Conservation (phyloP, 2,329 filamentous ascomycete species). For the Lecanosticta acicola region DNA sequence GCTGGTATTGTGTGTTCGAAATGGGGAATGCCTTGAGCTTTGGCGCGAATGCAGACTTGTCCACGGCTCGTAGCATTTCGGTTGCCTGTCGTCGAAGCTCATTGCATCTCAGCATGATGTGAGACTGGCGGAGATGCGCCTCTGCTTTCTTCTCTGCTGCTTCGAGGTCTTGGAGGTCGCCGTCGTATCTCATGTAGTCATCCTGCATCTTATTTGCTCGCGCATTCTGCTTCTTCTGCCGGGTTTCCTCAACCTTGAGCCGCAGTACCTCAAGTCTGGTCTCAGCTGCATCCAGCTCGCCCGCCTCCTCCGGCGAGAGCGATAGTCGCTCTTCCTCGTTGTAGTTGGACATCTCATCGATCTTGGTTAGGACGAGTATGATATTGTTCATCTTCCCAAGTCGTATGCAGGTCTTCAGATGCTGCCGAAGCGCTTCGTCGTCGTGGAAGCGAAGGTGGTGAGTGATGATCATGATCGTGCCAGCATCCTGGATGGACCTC, state of each 20-base stretch:
- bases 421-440: conserved; percentile 4
- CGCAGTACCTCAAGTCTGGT: background rate
- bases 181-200: conserved; percentile 1
- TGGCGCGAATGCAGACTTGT: conserved; percentile 9
- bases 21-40: conserved; percentile 14
- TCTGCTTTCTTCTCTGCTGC: background rate
- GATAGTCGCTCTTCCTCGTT: background rate
- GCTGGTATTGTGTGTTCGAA: conserved; percentile 19
- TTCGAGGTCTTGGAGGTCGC: background rate
- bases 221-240: background rate
- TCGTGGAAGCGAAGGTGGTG: conserved; percentile 1
- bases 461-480: conserved; percentile 11
- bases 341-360: conserved; percentile 9
- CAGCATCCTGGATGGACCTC: conserved; percentile 11
- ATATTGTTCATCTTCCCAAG: conserved; percentile 8
- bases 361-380: conserved; percentile 10
- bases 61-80: conserved; percentile 2
- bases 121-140: background rate
- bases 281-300: background rate
- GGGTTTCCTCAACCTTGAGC: background rate
- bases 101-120: conserved; percentile 6
- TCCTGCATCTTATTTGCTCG: background rate
- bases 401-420: conserved; percentile 1
- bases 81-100: background rate
- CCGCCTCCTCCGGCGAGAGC: background rate